Percentiles rank a stretch among this genome's conserved stretches.
phyloP scores from a whole-genome alignment of 2,329 filamentous ascomycete species.

The Chrysoporthe deuterocubensis region DNA sequence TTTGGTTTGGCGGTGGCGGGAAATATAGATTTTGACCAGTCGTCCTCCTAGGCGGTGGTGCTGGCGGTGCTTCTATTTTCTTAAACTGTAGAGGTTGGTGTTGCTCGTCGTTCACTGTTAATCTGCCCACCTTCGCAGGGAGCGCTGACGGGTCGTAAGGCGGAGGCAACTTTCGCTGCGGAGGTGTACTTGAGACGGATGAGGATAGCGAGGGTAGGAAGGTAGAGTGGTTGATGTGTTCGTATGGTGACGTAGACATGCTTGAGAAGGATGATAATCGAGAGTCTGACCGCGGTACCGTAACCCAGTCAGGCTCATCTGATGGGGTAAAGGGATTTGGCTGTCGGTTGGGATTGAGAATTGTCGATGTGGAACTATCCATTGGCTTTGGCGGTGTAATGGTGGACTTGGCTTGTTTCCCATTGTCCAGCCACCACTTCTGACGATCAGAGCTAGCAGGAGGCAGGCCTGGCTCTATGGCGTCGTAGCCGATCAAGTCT shows the following conservation, averaged over 20 bases:
- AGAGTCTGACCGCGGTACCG: slow-evolving; percentile 59
- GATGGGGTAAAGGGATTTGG: slow-evolving; percentile 81
- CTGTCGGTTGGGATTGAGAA: slow-evolving; percentile 73
- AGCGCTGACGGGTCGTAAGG: slow-evolving; percentile 52
- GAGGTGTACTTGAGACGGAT: slow-evolving; percentile 48
- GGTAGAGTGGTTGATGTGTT: slow-evolving; percentile 58
- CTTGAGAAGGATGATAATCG: slow-evolving; percentile 58
- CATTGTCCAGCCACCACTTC: slow-evolving; percentile 73
- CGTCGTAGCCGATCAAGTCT: slow-evolving; percentile 79
- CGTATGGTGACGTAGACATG: slow-evolving; percentile 63
- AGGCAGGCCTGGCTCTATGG: slow-evolving; percentile 77
- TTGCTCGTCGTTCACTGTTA: slow-evolving; percentile 48
- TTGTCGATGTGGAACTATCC: slow-evolving; percentile 54
- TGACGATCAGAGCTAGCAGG: slow-evolving; percentile 70
- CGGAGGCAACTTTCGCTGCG: slow-evolving; percentile 56
- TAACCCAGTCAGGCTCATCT: slow-evolving; percentile 84
- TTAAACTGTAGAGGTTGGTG: slow-evolving; percentile 32
- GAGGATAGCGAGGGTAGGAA: slow-evolving; percentile 50
- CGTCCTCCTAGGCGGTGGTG: slow-evolving; percentile 51
- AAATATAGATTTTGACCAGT: slow-evolving; percentile 31
- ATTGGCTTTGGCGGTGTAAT: slow-evolving; percentile 64
- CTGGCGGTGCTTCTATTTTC: slow-evolving; percentile 46
- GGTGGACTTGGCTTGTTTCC: slow-evolving; percentile 74
- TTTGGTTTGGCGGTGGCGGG: slow-evolving; percentile 28
- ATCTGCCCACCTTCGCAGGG: slow-evolving; percentile 50